Base-by-base conservation (phyloP, 176 grass and related monocot genomes). In the Musa acuminata region DNA sequence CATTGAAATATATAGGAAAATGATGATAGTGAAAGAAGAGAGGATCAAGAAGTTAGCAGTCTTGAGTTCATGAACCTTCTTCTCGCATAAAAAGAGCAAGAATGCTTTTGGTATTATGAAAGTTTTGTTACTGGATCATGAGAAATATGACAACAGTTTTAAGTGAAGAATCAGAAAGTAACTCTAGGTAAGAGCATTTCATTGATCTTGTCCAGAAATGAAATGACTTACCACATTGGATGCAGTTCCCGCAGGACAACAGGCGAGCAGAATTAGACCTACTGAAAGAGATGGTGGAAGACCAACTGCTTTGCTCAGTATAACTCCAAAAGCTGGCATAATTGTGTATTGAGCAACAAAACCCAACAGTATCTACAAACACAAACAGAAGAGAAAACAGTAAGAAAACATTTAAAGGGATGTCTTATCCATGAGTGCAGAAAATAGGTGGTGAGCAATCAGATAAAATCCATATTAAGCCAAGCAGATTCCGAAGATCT, bases 171-270 rank as follows among this genome's bases (percentile, higher is more conserved):
- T 65, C 11, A 9, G n/a, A 27, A 65, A 65, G 26, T 13, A 35
- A 14, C 21, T 59, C 23, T 58, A n/a, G 57, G 57, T 60, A 21
- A 60, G n/a, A n/a, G 7, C 16, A 16, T 16, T 12, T 1, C 12
- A 11, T 19, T 48, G 11, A 43, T 19, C 16, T 17, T 19, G 62
- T 13, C 25, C 67, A 51, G 12, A 52, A 64, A 53, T 2, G 29
- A 62, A 90, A 53, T 52, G 62, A 60, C 48, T 77, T 90, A 95
- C 91, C 88, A 96, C 88, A 20, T 88, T 96, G 69, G 91, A 96
- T 73, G 91, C 91, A 64, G 91, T 96, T 88, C 88, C 91, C 25
- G 83, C 85, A 86, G 91, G 91, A 73, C 88, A 96, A 67, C 87
- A 96, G 16, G 13, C 85, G 1, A 96, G 83, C 27, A 96, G 88